phyloP scores from a whole-genome alignment of 2,329 filamentous ascomycete genomes.

The Aspergillus hiratsukae region DNA sequence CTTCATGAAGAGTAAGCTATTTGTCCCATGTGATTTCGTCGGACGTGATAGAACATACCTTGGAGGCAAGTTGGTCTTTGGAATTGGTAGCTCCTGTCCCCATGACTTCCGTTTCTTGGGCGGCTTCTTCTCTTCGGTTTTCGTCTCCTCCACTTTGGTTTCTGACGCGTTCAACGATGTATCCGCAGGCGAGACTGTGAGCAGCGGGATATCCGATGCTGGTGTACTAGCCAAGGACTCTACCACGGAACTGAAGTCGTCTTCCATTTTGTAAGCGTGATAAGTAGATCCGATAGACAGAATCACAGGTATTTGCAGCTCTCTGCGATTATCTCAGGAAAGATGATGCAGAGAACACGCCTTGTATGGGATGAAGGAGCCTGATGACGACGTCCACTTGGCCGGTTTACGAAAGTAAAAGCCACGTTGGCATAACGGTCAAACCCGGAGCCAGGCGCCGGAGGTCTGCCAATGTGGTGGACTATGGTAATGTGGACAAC shows the following conservation, averaged over 20 bases:
- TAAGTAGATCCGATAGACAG: neutral
- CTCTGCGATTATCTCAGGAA: constrained; percentile 8
- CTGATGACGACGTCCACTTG: constrained; percentile 6
- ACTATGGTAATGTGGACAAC: constrained; percentile 6
- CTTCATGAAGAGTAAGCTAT: constrained; percentile 39
- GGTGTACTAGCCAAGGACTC: constrained; percentile 30
- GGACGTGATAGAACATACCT: constrained; percentile 54
- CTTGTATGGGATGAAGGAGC: constrained; percentile 1
- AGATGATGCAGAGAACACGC: neutral
- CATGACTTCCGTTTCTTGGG: constrained; percentile 96
- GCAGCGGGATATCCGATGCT: constrained; percentile 29
- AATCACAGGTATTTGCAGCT: neutral
- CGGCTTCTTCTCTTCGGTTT: constrained; percentile 61
- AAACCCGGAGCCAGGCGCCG: constrained; percentile 24
- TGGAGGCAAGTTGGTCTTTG: constrained; percentile 92
- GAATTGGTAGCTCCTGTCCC: constrained; percentile 94
- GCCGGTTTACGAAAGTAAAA: constrained; percentile 15
- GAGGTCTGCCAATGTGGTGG: constrained; percentile 6
- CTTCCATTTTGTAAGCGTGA: constrained; percentile 25
- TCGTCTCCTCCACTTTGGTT: constrained; percentile 18
- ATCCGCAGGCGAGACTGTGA: constrained; percentile 40
- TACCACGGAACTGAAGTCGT: constrained; percentile 25
- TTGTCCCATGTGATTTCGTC: neutral
- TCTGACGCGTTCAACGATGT: constrained; percentile 33
- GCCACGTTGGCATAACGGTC: constrained; percentile 37